Conservation (phyloP, 306 rosid species). For the Rosa persica region DNA sequence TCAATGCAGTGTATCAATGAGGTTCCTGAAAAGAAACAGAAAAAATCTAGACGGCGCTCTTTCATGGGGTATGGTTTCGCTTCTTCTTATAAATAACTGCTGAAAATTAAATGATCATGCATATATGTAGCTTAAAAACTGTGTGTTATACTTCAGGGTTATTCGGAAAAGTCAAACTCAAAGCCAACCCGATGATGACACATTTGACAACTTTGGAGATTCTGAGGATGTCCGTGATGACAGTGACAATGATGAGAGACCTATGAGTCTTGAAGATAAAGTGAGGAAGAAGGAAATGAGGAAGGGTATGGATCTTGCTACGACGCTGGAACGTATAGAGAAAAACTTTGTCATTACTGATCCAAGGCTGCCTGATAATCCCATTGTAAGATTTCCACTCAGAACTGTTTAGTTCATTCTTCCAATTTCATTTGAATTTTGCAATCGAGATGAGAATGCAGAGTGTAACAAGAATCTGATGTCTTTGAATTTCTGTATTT, state of each 20-base stretch:
- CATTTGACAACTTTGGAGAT: conserved; percentile 30
- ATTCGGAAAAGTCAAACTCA: conserved; percentile 53
- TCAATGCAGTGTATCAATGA: conserved; percentile 70
- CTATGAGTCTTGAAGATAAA: conserved; percentile 54
- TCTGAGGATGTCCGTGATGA: conserved; percentile 36
- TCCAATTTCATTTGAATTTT: conserved; percentile 2
- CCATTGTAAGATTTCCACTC: conserved; percentile 63
- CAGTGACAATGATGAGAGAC: conserved; percentile 53
- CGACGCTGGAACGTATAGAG: conserved; percentile 97
- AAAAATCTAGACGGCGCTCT: conserved; percentile 59
- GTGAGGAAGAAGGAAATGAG: conserved; percentile 74
- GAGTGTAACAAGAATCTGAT: neutral
- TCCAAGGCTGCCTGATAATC: conserved; percentile 98
- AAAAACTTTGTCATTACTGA: conserved; percentile 98
- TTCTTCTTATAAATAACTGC: neutral
- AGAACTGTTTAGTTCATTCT: neutral
- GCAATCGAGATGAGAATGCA: conserved; percentile 2
- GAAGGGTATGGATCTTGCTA: conserved; percentile 96
- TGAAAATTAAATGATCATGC: neutral
- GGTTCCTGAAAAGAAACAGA: conserved; percentile 69
- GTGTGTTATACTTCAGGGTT: conserved; percentile 41
- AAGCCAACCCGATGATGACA: conserved; percentile 36
- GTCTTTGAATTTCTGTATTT: conserved; percentile 28
- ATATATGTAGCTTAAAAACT: neutral
- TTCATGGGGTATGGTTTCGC: conserved; percentile 73